A percentile compares a stretch with the other conserved stretches of the same genome.
Evolutionary conservation across 73 alveolate species (phyloP).

Genomic region (Paraurostyla sp.): DNA sequence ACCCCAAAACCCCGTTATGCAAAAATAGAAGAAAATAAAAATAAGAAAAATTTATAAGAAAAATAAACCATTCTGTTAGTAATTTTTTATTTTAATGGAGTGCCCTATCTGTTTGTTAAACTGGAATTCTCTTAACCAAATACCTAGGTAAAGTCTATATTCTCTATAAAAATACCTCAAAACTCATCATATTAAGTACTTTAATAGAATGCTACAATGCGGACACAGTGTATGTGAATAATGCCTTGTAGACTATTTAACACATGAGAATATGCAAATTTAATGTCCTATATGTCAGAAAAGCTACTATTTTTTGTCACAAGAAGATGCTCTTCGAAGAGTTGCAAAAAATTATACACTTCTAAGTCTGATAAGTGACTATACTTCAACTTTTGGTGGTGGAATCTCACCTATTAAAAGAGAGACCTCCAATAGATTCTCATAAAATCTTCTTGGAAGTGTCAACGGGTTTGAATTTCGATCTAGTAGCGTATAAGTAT

Average conservation of each 20-base stretch:
- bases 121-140: not conserved
- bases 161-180: too few species aligned
- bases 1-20: not conserved
- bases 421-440: not conserved
- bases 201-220: conserved; percentile 20
- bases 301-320: not conserved
- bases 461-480: too few species aligned
- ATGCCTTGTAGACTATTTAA: not conserved
- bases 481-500: too few species aligned
- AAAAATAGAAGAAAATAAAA: not conserved
- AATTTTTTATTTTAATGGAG: conserved; percentile 4
- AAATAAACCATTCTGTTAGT: not conserved
- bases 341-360: conserved; percentile 26
- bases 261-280: not conserved
- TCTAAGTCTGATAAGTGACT: not conserved
- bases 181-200: not conserved
- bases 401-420: too few species aligned
- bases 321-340: not conserved
- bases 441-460: not conserved
- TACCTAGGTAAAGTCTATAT: conserved; percentile 17
- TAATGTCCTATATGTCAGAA: not conserved
- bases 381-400: not conserved
- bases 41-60: not conserved
- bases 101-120: not conserved
- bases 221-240: conserved; percentile 35